phyloP scores from a whole-genome alignment of 2,329 filamentous ascomycete species.

The Microcera coccophila region DNA sequence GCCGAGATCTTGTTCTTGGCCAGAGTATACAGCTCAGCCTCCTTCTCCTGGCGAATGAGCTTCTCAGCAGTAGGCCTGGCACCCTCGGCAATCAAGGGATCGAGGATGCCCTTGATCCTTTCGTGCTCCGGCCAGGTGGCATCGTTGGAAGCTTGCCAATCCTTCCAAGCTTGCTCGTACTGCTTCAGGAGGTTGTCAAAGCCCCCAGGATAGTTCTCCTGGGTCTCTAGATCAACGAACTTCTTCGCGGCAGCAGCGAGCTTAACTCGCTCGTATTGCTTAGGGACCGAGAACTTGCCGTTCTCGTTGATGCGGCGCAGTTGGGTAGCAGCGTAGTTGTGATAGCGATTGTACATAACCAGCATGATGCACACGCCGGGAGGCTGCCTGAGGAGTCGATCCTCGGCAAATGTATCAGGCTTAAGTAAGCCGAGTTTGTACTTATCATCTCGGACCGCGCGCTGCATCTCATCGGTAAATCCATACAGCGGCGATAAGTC shows the following conservation, averaged over 20 bases:
- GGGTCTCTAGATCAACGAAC: neutral
- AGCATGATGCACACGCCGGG: conserved; percentile 64
- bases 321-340: conserved; percentile 64
- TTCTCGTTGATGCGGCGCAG: conserved; percentile 64
- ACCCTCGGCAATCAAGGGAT: neutral
- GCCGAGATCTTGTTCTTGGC: neutral
- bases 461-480: conserved; percentile 59
- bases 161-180: neutral
- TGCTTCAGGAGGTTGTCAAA: neutral
- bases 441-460: conserved; percentile 58
- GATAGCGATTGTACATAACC: conserved; percentile 66
- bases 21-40: neutral
- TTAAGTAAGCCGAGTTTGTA: conserved; percentile 66
- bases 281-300: conserved; percentile 48
- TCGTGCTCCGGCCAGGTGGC: neutral
- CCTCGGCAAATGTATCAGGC: conserved; percentile 66
- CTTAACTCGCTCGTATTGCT: neutral
- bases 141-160: neutral
- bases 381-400: conserved; percentile 61
- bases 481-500: conserved; percentile 72
- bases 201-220: neutral
- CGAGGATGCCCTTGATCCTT: neutral
- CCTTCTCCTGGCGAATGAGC: too few relatives aligned
- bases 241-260: conserved; percentile 1
- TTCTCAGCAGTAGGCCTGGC: too few relatives aligned